Evolutionary conservation across 1,284 basidiomycete genomes (phyloP), one percentile per base, ranked within the genome.

Genomic region (Meira miltonrushii): DNA sequence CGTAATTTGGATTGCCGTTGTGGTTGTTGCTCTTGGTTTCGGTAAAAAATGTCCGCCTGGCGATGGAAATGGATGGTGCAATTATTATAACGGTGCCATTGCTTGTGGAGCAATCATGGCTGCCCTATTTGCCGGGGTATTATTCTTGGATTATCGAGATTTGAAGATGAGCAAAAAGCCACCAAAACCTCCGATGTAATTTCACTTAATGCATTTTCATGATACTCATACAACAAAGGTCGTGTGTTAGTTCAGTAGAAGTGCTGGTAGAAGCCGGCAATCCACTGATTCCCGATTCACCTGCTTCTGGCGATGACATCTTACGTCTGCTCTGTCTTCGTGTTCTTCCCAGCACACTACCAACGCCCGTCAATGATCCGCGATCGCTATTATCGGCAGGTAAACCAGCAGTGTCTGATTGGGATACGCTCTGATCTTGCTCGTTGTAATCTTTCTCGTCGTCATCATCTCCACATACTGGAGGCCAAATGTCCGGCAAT

Each of bases 401-500:
- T 13, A 23, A n/a, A 19, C 8, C 39, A 40, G 13, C 21, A 28
- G 25, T 54, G 23, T 17, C 55, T 33, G 10, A 17, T n/a, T 38
- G 9, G n/a, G 19, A 25, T 10, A 21, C 54, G 38, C 10, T 6
- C 13, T 13, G 10, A 25, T 33, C 39, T 10, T 33, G 6, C 28
- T 33, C 25, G 39, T 21, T 53, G 39, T 19, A 44, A 53, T 17
- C 60, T 52, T 39, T 65, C 39, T 54, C 54, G 5, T 17, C 55
- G 39, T 51, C 40, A 25, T 44, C 51, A 10, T 47, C 52, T 17
- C 38, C 55, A 53, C 54, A 49, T 15, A 64, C 47, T 6, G 74
- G 74, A 33, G 75, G 57, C 74, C 74, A 77, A 12, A 74, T 57
- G 38, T 71, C 67, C 2, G 74, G 74, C 46, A 77, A 54, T 12